These are phyloP conservation scores for Verticillium nonalfalfae DNA, from an alignment of 2,329 filamentous ascomycete genomes.

Conservation along the genomic window DNA sequence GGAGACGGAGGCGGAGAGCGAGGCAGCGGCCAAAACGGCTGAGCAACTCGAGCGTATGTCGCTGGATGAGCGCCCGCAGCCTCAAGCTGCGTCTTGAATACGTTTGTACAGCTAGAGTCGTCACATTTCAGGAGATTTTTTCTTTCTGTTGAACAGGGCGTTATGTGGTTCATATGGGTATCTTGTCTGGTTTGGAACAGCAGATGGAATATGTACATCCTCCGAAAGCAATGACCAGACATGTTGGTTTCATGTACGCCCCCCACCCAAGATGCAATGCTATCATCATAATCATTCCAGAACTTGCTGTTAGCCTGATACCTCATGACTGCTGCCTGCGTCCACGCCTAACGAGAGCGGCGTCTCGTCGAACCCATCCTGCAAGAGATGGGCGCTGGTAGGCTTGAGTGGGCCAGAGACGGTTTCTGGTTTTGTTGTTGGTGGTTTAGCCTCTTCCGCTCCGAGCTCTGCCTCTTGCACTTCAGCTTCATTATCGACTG, in stretches of 20 bases:
- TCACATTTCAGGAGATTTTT: too few species aligned
- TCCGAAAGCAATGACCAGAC: neutral
- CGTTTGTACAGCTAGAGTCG: neutral
- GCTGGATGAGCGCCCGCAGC: slow-evolving; percentile 21
- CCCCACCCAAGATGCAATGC: neutral
- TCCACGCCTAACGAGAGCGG: neutral
- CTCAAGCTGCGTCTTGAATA: slow-evolving; percentile 11
- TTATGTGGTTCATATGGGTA: neutral
- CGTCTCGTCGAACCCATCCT: slow-evolving; percentile 7
- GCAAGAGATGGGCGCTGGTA: slow-evolving; percentile 3
- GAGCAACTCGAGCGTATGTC: slow-evolving; percentile 29
- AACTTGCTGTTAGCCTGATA: neutral
- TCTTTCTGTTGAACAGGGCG: neutral
- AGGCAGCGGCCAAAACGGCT: slow-evolving; percentile 22
- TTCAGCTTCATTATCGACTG: neutral
- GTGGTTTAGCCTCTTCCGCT: neutral
- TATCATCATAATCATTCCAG: neutral
- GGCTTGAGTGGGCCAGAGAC: neutral
- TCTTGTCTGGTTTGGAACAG: slow-evolving; percentile 1
- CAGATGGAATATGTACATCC: neutral
- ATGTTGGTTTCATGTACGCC: neutral
- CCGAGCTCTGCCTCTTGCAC: neutral
- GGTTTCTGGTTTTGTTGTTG: neutral
- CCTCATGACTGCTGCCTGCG: slow-evolving; percentile 4
- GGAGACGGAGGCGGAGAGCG: slow-evolving; percentile 16